Percentiles rank a stretch among this genome's conserved stretches.
Evolutionary conservation across 306 rosid genomes (phyloP).

Genomic region (Hylodesmum podocarpum): DNA sequence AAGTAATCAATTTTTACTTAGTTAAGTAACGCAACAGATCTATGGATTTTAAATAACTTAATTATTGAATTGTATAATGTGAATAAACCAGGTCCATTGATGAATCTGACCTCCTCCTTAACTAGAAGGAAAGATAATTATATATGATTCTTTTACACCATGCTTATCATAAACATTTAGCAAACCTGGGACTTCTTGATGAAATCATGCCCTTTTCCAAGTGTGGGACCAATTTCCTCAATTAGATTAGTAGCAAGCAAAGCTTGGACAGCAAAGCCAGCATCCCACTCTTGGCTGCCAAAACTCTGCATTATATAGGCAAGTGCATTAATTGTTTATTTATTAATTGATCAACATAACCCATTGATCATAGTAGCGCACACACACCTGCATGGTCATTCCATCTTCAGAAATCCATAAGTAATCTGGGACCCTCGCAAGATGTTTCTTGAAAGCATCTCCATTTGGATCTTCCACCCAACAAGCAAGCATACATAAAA

Average conservation of each 20-base stretch:
- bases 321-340: not conserved
- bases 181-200: constrained; percentile 67
- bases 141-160: not conserved
- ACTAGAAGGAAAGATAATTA: not conserved
- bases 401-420: constrained; percentile 82
- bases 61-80: not conserved
- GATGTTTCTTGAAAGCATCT: constrained; percentile 66
- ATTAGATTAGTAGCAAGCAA: constrained; percentile 53
- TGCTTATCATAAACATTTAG: not conserved
- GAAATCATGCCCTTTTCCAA: constrained; percentile 62
- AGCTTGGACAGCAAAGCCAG: constrained; percentile 65
- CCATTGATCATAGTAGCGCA: not conserved
- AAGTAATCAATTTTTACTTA: not conserved
- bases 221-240: constrained; percentile 51
- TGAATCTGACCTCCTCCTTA: not conserved
- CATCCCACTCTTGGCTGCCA: constrained; percentile 78
- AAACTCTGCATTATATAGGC: constrained; percentile 45
- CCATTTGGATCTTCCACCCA: constrained; percentile 82
- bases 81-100: not conserved
- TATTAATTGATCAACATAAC: not conserved
- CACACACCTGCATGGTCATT: constrained; percentile 62
- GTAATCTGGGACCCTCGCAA: constrained; percentile 69
- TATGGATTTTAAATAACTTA: not conserved
- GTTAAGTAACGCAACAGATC: not conserved
- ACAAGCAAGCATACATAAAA: constrained; percentile 70